Conservation (phyloP, 2,329 filamentous ascomycete species). For the Cordyceps tenuipes region DNA sequence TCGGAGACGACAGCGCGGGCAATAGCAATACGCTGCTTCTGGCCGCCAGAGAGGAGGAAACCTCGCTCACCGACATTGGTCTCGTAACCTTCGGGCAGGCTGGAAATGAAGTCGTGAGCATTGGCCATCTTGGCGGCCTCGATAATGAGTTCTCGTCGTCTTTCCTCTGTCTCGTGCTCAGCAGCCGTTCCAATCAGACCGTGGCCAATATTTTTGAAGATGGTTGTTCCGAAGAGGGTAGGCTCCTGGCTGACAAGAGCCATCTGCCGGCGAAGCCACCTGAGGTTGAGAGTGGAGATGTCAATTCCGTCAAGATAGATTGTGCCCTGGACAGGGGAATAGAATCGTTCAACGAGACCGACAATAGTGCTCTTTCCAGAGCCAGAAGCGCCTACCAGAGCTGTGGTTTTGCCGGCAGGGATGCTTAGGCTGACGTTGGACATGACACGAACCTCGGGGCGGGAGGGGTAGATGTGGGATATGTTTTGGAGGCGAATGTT, state of each 20-base stretch:
- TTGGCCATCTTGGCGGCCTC: slow-evolving; percentile 86
- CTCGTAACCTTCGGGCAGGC: slow-evolving; percentile 79
- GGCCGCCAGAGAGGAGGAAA: slow-evolving; percentile 85
- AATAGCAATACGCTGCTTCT: slow-evolving; percentile 95
- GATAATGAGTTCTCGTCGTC: slow-evolving; percentile 61
- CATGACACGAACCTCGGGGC: slow-evolving; percentile 86
- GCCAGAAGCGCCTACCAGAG: slow-evolving; percentile 86
- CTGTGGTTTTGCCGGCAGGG: slow-evolving; percentile 85
- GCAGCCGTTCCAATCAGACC: slow-evolving; percentile 78
- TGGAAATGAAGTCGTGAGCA: slow-evolving; percentile 81
- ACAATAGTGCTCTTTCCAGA: slow-evolving; percentile 94
- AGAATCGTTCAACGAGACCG: slow-evolving; percentile 88
- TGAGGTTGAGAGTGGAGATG: slow-evolving; percentile 71
- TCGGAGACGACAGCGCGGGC: slow-evolving; percentile 84
- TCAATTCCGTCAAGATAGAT: slow-evolving; percentile 78
- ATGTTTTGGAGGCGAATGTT: slow-evolving; percentile 73
- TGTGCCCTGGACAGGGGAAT: slow-evolving; percentile 73
- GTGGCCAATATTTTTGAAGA: slow-evolving; percentile 82
- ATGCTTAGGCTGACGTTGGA: slow-evolving; percentile 70
- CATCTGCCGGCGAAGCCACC: slow-evolving; percentile 88
- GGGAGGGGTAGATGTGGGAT: slow-evolving; percentile 90
- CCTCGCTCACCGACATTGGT: slow-evolving; percentile 95
- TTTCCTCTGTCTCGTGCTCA: slow-evolving; percentile 58
- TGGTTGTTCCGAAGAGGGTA: slow-evolving; percentile 80
- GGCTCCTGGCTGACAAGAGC: slow-evolving; percentile 91